Evolutionary conservation across 2,329 filamentous ascomycete genomes (phyloP).

Genomic region (Arachnopeziza araneosa): DNA sequence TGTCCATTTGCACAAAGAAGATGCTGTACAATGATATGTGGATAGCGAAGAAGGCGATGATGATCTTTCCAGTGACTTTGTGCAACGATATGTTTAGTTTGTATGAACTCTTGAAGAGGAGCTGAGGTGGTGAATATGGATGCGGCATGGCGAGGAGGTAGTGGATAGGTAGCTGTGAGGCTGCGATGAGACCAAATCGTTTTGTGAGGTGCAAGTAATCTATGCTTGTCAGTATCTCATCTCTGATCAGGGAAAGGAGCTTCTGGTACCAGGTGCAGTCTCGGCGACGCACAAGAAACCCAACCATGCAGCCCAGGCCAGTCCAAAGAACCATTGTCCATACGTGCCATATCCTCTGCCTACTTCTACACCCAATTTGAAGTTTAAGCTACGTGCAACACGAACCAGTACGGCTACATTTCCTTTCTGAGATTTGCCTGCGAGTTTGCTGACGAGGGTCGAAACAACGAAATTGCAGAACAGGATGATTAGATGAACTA

Average conservation of each 20-base stretch:
- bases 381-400: no score
- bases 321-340: no score
- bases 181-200: slow-evolving; percentile 54
- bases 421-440: no score
- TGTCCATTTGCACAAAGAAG: slow-evolving; percentile 48
- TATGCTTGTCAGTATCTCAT: slow-evolving; percentile 19
- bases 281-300: no score
- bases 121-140: slow-evolving; percentile 47
- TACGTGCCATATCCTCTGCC: no score
- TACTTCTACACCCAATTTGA: no score
- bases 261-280: no score
- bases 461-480: no score
- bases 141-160: slow-evolving; percentile 57
- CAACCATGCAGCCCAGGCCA: no score
- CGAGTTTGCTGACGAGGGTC: no score
- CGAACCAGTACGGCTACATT: no score
- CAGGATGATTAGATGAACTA: neutral
- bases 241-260: no score
- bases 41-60: slow-evolving; percentile 46
- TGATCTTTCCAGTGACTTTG: slow-evolving; percentile 52
- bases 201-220: slow-evolving; percentile 66
- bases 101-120: slow-evolving; percentile 51
- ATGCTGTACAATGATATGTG: slow-evolving; percentile 52
- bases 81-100: slow-evolving; percentile 61
- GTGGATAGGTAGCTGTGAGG: slow-evolving; percentile 58